These are phyloP conservation scores for Aspergillus tanneri DNA, from an alignment of 2,329 filamentous ascomycete genomes.

Conservation along the genomic window DNA sequence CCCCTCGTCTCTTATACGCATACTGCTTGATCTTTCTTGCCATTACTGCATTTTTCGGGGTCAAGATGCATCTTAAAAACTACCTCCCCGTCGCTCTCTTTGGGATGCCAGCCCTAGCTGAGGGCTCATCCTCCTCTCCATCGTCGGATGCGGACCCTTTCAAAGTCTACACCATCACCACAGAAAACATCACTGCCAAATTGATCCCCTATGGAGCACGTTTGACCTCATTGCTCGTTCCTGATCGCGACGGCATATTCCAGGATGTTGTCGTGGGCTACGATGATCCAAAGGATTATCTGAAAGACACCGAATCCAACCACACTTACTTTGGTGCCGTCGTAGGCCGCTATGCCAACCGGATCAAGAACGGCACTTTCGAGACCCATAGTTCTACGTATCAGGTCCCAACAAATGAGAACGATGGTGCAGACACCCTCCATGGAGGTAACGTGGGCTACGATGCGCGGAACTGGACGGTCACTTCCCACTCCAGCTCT, in stretches of 20 bases:
- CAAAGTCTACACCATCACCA: slow-evolving; percentile 47
- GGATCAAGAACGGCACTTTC: slow-evolving; percentile 59
- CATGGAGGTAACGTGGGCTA: slow-evolving; percentile 53
- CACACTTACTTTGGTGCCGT: slow-evolving; percentile 51
- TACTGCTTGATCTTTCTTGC: slow-evolving; percentile 33
- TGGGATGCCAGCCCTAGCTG: slow-evolving; percentile 32
- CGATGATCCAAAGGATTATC: slow-evolving; percentile 47
- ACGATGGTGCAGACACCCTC: slow-evolving; percentile 52
- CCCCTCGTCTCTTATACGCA: slow-evolving; percentile 28
- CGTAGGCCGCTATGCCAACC: slow-evolving; percentile 55
- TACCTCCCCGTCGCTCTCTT: slow-evolving; percentile 35
- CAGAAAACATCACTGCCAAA: slow-evolving; percentile 49
- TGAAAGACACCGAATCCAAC: slow-evolving; percentile 47
- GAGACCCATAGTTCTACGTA: slow-evolving; percentile 49
- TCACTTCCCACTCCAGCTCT: slow-evolving; percentile 41
- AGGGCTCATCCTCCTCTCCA: slow-evolving; percentile 12
- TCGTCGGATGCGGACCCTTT: slow-evolving; percentile 33
- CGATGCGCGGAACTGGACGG: slow-evolving; percentile 51
- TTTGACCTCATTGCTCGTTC: slow-evolving; percentile 49
- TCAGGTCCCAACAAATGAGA: slow-evolving; percentile 53
- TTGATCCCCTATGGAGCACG: slow-evolving; percentile 51
- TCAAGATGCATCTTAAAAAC: slow-evolving; percentile 39
- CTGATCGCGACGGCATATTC: slow-evolving; percentile 48
- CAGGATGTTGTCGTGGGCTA: slow-evolving; percentile 55
- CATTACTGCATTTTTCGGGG: slow-evolving; percentile 27